These are phyloP conservation scores for Stenocarpella maydis DNA, from an alignment of 2,329 filamentous ascomycete genomes.

Conservation along the genomic window DNA sequence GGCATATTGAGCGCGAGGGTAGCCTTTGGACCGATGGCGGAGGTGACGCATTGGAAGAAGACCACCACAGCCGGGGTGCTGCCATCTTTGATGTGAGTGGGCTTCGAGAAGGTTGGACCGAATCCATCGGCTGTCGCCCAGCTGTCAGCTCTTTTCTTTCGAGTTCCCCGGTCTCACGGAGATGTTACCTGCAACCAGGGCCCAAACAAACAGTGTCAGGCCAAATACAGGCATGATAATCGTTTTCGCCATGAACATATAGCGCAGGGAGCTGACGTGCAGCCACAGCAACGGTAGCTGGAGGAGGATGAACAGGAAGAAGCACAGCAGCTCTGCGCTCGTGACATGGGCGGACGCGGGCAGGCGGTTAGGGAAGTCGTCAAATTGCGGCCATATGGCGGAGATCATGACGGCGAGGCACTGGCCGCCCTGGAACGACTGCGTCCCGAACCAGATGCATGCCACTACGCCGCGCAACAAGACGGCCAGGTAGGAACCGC, in stretches of 20 bases:
- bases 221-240: conserved; percentile 62
- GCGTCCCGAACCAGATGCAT: conserved; percentile 70
- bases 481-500: conserved; percentile 48
- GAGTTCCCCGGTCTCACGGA: background rate
- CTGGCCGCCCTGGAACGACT: conserved; percentile 69
- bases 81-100: conserved; percentile 55
- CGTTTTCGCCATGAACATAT: conserved; percentile 56
- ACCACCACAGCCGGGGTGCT: conserved; percentile 24
- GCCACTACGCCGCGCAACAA: conserved; percentile 53
- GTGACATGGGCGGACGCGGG: conserved; percentile 60
- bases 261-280: conserved; percentile 40
- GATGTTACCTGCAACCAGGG: conserved; percentile 4
- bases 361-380: conserved; percentile 60
- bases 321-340: conserved; percentile 57
- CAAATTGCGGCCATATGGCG: conserved; percentile 63
- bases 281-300: conserved; percentile 64
- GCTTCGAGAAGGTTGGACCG: conserved; percentile 44
- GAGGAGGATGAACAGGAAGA: conserved; percentile 63
- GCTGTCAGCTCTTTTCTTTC: background rate
- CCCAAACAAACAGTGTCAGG: conserved; percentile 26
- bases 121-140: conserved; percentile 35
- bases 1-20: conserved; percentile 59
- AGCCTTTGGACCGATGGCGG: conserved; percentile 54
- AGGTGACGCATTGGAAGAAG: conserved; percentile 39
- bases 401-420: conserved; percentile 53